Conservation (phyloP, 1,284 basidiomycete genomes). For the Rhodofomes roseus region DNA sequence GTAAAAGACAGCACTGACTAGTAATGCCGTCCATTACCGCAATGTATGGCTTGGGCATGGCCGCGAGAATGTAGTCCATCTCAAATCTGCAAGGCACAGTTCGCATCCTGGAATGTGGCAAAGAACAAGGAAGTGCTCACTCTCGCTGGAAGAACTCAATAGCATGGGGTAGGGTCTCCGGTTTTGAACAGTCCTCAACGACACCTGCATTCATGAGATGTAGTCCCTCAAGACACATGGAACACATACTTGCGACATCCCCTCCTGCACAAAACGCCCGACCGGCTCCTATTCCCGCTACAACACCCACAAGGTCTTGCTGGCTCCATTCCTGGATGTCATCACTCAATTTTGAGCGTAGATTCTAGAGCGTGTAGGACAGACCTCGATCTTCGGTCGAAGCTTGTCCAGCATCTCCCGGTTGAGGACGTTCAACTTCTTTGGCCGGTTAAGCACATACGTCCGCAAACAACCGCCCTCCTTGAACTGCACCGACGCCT, state of each 20-base stretch:
- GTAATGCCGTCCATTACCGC: constrained; percentile 89
- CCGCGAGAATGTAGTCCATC: constrained; percentile 83
- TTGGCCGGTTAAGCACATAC: constrained; percentile 79
- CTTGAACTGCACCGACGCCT: constrained; percentile 69
- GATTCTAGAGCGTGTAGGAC: constrained; percentile 4
- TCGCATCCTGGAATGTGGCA: neutral
- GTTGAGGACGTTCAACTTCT: constrained; percentile 87
- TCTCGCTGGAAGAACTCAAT: constrained; percentile 90
- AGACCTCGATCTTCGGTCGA: constrained; percentile 70
- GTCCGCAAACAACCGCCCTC: constrained; percentile 60
- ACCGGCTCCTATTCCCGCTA: constrained; percentile 77
- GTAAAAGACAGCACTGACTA: constrained; percentile 51
- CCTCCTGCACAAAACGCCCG: constrained; percentile 94
- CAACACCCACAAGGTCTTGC: constrained; percentile 70
- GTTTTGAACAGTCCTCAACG: constrained; percentile 43
- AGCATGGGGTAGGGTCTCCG: constrained; percentile 55
- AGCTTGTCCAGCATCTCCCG: constrained; percentile 79
- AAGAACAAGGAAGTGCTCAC: constrained; percentile 38
- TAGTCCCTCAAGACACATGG: constrained; percentile 6
- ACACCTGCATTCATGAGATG: constrained; percentile 42
- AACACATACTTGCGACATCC: constrained; percentile 79
- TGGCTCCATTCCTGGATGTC: constrained; percentile 70
- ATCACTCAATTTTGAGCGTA: neutral
- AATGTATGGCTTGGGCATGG: constrained; percentile 84
- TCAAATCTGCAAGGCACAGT: constrained; percentile 60